These are phyloP conservation scores for Sugiyamaella sp. DNA, from an alignment of 1,139 yeast genomes.

Conservation along the genomic window DNA sequence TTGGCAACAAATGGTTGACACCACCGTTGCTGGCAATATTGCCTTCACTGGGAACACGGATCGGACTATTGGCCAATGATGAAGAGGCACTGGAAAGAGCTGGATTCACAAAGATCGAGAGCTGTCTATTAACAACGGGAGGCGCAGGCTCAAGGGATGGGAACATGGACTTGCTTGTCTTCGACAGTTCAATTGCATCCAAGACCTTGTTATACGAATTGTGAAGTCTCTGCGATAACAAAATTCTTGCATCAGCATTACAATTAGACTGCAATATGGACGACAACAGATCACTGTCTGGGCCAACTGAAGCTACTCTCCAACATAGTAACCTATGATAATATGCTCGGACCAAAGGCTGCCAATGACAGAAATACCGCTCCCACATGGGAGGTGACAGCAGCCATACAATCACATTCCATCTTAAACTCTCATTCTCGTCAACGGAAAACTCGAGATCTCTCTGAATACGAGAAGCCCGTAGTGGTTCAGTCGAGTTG, in stretches of 20 bases:
- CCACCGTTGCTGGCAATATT: conserved; percentile 8
- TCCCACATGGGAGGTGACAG: conserved; percentile 54
- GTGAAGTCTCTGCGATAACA: conserved; percentile 34
- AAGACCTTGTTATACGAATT: conserved; percentile 33
- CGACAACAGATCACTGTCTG: conserved; percentile 36
- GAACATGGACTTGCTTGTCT: conserved; percentile 23
- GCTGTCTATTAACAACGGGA: conserved; percentile 54
- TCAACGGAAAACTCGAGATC: conserved; percentile 27
- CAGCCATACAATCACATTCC: conserved; percentile 54
- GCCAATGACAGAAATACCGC: conserved; percentile 73
- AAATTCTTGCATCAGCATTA: conserved; percentile 36
- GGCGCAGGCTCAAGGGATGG: conserved; percentile 48
- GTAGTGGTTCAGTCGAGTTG: neutral
- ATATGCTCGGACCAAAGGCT: conserved; percentile 71
- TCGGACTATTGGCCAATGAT: conserved; percentile 14
- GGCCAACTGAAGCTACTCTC: conserved; percentile 55
- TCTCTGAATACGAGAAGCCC: conserved; percentile 12
- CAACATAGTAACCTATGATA: conserved; percentile 69
- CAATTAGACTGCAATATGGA: conserved; percentile 39
- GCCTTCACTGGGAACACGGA: conserved; percentile 16
- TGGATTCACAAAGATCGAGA: conserved; percentile 49
- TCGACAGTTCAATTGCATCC: conserved; percentile 28
- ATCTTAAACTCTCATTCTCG: conserved; percentile 30
- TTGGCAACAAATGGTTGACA: conserved; percentile 10
- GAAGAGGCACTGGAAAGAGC: conserved; percentile 26